Conservation (phyloP, 2,329 filamentous ascomycete genomes). For the Hypoxylon sp. region DNA sequence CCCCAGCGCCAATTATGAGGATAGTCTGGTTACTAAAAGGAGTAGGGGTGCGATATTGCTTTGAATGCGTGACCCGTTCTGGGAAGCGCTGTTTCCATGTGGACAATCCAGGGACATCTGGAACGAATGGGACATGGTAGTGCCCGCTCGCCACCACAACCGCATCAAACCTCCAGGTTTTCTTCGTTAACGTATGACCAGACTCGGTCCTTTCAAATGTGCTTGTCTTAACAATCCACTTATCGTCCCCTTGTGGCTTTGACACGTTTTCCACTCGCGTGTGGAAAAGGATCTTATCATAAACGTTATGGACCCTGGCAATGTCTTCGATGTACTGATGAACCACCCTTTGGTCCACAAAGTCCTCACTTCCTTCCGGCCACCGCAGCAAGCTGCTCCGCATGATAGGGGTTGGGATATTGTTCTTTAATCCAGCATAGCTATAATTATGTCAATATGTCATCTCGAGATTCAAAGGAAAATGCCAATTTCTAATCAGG, state of each 20-base stretch:
- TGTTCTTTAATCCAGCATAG: conserved; percentile 75
- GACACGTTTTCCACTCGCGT: conserved; percentile 69
- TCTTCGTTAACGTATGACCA: conserved; percentile 51
- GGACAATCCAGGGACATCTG: conserved; percentile 70
- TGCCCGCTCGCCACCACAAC: conserved; percentile 78
- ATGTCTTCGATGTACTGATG: conserved; percentile 74
- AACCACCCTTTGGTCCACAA: conserved; percentile 70
- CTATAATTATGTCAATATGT: conserved; percentile 23
- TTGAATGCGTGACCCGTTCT: conserved; percentile 74
- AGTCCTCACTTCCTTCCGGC: conserved; percentile 72
- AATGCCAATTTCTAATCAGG: neutral
- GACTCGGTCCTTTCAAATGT: conserved; percentile 56
- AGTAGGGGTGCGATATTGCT: conserved; percentile 76
- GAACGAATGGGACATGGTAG: conserved; percentile 75
- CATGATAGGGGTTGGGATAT: conserved; percentile 76
- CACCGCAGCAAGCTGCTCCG: conserved; percentile 64
- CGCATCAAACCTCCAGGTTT: conserved; percentile 69
- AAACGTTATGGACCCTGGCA: conserved; percentile 64
- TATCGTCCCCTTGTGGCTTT: conserved; percentile 60
- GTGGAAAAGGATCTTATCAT: conserved; percentile 66
- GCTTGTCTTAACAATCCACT: conserved; percentile 68
- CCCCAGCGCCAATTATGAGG: conserved; percentile 68
- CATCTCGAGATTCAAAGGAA: neutral
- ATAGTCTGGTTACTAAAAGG: conserved; percentile 68
- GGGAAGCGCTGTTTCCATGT: conserved; percentile 70